A percentile compares a stretch with the other conserved stretches of the same genome.
phyloP scores from a whole-genome alignment of 177 flowering plant species.

The Vitis hybrid region DNA sequence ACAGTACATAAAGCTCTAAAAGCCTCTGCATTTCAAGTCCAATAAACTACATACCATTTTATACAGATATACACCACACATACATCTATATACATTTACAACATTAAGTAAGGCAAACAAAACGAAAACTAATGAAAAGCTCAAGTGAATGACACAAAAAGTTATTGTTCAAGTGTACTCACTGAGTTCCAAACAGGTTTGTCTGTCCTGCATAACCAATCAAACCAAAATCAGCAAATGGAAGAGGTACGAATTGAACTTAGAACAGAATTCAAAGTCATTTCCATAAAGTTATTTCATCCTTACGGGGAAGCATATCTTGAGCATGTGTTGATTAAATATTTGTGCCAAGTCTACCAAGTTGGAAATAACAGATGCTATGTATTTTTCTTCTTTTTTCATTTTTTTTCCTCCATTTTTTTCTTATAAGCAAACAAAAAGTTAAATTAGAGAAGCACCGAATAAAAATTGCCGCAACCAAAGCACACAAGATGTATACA shows the following conservation, averaged over 20 bases:
- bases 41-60: no score
- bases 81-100: neutral
- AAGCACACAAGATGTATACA: no score
- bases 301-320: neutral
- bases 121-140: neutral
- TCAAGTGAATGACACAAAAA: neutral
- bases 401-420: no score
- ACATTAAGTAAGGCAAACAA: neutral
- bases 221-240: neutral
- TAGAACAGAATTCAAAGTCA: neutral
- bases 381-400: no score
- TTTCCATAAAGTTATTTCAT: neutral
- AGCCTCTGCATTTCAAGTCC: no score
- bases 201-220: conserved; percentile 61
- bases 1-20: no score
- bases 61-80: no score
- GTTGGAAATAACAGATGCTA: neutral
- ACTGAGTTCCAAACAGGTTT: conserved; percentile 91
- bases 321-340: neutral
- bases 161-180: conserved; percentile 33
- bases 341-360: neutral
- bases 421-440: no score
- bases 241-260: neutral
- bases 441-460: no score
- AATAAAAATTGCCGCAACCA: no score